Evolutionary conservation across 352 stramenopile species (phyloP).

Genomic region (Phytophthora capsici): DNA sequence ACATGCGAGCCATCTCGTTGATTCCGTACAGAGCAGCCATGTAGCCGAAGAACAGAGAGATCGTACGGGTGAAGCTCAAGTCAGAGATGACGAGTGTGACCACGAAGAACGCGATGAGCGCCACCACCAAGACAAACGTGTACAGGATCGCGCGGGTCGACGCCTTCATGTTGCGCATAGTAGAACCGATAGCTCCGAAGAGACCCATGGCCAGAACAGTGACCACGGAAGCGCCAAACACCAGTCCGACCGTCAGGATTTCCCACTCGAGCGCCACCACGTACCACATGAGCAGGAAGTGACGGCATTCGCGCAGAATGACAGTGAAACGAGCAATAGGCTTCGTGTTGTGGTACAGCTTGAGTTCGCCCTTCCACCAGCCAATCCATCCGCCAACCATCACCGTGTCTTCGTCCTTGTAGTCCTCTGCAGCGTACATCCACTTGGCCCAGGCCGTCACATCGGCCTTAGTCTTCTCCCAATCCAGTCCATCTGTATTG

Average conservation of each 20-base stretch:
- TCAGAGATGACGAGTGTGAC: constrained; percentile 44
- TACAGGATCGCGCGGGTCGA: constrained; percentile 64
- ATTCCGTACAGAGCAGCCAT: constrained; percentile 77
- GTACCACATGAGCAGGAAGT: constrained; percentile 89
- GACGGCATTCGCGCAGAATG: constrained; percentile 74
- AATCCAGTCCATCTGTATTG: constrained; percentile 87
- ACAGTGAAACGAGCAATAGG: constrained; percentile 79
- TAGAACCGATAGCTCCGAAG: constrained; percentile 39
- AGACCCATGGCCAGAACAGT: constrained; percentile 69
- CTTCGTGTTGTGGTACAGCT: constrained; percentile 74
- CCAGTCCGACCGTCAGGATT: constrained; percentile 54
- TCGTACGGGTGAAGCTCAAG: constrained; percentile 38
- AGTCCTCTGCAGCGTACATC: constrained; percentile 81
- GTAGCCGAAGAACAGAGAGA: constrained; percentile 86
- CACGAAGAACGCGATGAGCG: constrained; percentile 60
- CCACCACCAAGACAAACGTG: constrained; percentile 45
- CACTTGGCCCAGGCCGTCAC: constrained; percentile 75
- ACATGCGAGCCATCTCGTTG: constrained; percentile 89
- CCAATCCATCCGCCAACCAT: constrained; percentile 80
- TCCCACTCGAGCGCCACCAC: constrained; percentile 78
- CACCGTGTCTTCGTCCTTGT: constrained; percentile 64
- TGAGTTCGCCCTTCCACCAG: constrained; percentile 86
- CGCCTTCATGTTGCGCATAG: constrained; percentile 44
- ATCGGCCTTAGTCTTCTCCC: constrained; percentile 86
- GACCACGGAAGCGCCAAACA: constrained; percentile 58